Evolutionary conservation across 2,329 filamentous ascomycete genomes (phyloP), one percentile per base, ranked within the genome.

Genomic region (Phoma herbarum): DNA sequence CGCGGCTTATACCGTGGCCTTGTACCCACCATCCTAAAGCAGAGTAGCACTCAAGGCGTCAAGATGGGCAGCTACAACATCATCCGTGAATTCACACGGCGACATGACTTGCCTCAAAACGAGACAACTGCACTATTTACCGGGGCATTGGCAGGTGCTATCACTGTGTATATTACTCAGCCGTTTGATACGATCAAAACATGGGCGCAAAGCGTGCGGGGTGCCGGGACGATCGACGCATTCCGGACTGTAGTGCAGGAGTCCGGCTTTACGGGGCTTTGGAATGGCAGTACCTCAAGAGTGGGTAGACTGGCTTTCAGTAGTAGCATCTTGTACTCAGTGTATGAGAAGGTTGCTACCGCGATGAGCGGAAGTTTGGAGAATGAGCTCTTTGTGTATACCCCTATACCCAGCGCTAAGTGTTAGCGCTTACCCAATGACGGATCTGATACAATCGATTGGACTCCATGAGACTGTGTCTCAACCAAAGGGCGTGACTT

Each of bases 1-100:
- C 59, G 70, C 0, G 80, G 79, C 0, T 54, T 84, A 1, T 83
- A 83, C 53, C 73, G 80, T 1, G 82, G 82, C 0, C 70, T 84
- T 1, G 61, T 77, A 0, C 79, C 79, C 0, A 83, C 82, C 0
- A 82, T 80, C 0, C 50, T 83, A 47, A 84, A 84, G 63, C 82
- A 84, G 60, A 79, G 80, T 3, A 77, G 78, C 0, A 83, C 80
- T 0, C 82, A 81, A 0, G 79, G 79, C 2, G 78, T 83, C 1
- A 74, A 81, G 7, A 82, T 83, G 79, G 80, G 81, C 0, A 78
- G 76, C 2, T 84, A 84, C 69, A 84, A 83, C 53, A 73, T 81
- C 22, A 65, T 84, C 42, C 79, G 78, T 20, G 78, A 81, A 42
- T 62, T 69, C 16, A 62, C 65, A 14, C 53, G 58, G 31, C 59